Percentiles rank a stretch among this genome's conserved stretches.
phyloP scores from a whole-genome alignment of 441 rosid genomes.

The Populus tomentosa region DNA sequence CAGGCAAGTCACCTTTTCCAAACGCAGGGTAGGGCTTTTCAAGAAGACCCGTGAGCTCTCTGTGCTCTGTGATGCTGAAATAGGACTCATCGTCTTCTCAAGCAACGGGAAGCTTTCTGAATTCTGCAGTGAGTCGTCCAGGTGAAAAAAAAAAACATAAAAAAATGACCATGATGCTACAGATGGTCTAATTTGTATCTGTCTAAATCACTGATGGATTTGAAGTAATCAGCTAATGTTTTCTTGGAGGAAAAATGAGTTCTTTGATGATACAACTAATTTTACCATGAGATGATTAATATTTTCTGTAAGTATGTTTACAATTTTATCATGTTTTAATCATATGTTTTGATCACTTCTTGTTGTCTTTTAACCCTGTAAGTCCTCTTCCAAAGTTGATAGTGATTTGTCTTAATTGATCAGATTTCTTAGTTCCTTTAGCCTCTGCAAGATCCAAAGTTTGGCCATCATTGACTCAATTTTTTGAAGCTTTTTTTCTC shows the following conservation, averaged over 20 bases:
- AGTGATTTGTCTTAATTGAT: neutral
- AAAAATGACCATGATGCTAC: too few relatives aligned
- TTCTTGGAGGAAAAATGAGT: neutral
- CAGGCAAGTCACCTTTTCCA: constrained; percentile 39
- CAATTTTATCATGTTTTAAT: neutral
- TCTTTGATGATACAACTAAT: neutral
- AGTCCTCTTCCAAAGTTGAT: neutral
- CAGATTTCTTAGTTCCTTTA: neutral
- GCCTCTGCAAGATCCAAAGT: neutral
- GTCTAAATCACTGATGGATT: neutral
- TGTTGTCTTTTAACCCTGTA: neutral
- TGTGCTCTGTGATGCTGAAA: constrained; percentile 39
- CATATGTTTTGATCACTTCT: neutral
- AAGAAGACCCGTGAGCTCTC: constrained; percentile 43
- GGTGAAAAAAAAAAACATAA: constrained; percentile 4
- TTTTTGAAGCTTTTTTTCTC: too few relatives aligned
- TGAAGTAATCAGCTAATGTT: neutral
- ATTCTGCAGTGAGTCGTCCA: constrained; percentile 27
- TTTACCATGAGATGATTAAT: neutral
- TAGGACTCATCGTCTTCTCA: constrained; percentile 39
- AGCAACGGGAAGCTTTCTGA: constrained; percentile 31
- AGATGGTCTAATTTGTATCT: neutral
- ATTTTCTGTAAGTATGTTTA: neutral
- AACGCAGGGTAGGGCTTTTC: constrained; percentile 35
- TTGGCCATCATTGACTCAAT: neutral